These are phyloP conservation scores for Fusarium nodosum DNA, from an alignment of 2,329 filamentous ascomycete genomes.

Conservation along the genomic window DNA sequence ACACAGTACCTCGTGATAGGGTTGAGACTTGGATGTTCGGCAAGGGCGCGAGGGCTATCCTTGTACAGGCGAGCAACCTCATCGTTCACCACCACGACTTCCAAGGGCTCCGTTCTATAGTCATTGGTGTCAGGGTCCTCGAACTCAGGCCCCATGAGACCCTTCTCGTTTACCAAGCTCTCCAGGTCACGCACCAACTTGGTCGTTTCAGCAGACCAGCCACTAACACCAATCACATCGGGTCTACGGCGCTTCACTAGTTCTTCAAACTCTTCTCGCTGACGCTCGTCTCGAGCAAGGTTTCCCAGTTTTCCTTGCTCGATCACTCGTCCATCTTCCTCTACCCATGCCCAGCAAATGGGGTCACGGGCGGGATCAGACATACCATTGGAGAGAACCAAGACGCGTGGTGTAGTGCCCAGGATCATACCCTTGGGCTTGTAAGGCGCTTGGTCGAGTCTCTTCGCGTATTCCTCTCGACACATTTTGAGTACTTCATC, in stretches of 20 bases:
- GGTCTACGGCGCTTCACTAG: constrained; percentile 84
- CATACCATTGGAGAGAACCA: constrained; percentile 88
- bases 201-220: constrained; percentile 88
- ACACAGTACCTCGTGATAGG: constrained; percentile 90
- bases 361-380: constrained; percentile 81
- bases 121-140: constrained; percentile 83
- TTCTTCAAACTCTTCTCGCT: constrained; percentile 78
- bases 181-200: constrained; percentile 86
- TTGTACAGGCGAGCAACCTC: constrained; percentile 98
- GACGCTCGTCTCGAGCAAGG: constrained; percentile 77
- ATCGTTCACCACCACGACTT: constrained; percentile 93
- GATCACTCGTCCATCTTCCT: constrained; percentile 89
- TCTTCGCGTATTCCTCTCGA: constrained; percentile 88
- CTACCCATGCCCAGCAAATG: constrained; percentile 91
- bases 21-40: constrained; percentile 84
- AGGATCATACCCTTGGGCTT: constrained; percentile 94
- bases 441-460: constrained; percentile 94
- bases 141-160: constrained; percentile 84
- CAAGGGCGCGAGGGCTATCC: constrained; percentile 82
- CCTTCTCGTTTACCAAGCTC: constrained; percentile 81
- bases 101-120: constrained; percentile 81
- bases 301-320: constrained; percentile 92
- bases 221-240: constrained; percentile 90
- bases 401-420: constrained; percentile 87
- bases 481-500: constrained; percentile 90